Percentiles rank a stretch among this genome's conserved stretches.
Evolutionary conservation across 352 stramenopile genomes (phyloP).

Genomic region (Phytophthora multivora): DNA sequence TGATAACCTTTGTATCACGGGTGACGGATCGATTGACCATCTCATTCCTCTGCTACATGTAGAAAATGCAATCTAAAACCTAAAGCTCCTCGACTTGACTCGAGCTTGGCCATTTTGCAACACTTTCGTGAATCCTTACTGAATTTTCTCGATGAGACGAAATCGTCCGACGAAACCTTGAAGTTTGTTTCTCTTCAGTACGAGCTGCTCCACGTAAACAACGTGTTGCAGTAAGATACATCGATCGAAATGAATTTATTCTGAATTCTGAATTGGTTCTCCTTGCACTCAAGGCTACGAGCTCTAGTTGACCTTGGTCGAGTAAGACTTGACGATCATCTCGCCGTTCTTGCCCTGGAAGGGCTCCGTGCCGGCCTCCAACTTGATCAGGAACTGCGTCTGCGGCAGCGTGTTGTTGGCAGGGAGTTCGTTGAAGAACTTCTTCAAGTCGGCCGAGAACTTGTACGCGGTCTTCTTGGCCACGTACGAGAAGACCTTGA

Average conservation of each 20-base stretch:
- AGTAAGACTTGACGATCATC: constrained; percentile 31
- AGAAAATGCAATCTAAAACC: too few species aligned
- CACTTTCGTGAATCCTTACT: too few species aligned
- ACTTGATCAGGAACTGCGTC: constrained; percentile 31
- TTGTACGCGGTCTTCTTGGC: constrained; percentile 21
- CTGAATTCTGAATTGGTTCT: too few species aligned
- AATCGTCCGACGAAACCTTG: constrained; percentile 7
- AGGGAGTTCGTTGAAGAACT: constrained; percentile 37
- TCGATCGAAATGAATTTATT: too few species aligned
- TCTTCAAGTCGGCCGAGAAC: constrained; percentile 36
- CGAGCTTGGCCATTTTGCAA: too few species aligned
- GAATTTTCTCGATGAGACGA: neutral
- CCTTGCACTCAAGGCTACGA: too few species aligned
- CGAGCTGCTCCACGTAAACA: too few species aligned
- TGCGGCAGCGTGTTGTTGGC: constrained; percentile 28
- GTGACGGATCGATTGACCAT: too few species aligned
- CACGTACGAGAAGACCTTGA: constrained; percentile 45
- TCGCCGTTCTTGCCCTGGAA: constrained; percentile 38
- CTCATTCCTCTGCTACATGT: too few species aligned
- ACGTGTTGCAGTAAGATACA: too few species aligned
- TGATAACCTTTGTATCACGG: too few species aligned
- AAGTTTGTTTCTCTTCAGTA: neutral
- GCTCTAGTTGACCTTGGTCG: constrained; percentile 21
- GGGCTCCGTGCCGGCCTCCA: constrained; percentile 41
- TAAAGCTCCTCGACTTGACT: too few species aligned